phyloP scores from a whole-genome alignment of 2,329 filamentous ascomycete genomes.

The Fusarium succisae region DNA sequence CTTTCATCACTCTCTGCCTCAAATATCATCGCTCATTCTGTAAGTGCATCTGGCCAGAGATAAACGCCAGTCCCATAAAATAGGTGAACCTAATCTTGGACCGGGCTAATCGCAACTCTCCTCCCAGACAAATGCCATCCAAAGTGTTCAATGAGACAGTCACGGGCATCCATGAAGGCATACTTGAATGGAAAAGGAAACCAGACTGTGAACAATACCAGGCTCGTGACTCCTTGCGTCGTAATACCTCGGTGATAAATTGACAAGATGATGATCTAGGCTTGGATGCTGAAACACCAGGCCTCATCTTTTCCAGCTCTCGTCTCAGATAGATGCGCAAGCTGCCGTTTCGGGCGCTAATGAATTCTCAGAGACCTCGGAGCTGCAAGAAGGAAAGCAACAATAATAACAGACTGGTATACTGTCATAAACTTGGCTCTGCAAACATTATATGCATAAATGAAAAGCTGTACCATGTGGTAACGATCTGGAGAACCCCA shows the following conservation, averaged over 20 bases:
- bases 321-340: background rate
- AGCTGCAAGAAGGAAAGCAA: background rate
- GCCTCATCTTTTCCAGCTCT: background rate
- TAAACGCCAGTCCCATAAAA: slow-evolving; percentile 24
- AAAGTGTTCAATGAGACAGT: background rate
- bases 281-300: background rate
- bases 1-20: background rate
- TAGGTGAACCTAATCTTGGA: background rate
- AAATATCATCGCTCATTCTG: background rate
- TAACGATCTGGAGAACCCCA: background rate
- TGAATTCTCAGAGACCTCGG: background rate
- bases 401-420: slow-evolving; percentile 23
- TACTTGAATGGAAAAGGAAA: background rate
- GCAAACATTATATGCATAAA: slow-evolving; percentile 14
- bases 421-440: slow-evolving; percentile 8
- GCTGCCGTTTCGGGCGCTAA: background rate
- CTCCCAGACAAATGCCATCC: slow-evolving; percentile 1
- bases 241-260: background rate
- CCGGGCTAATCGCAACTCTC: slow-evolving; percentile 4
- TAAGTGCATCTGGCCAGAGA: background rate
- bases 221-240: background rate
- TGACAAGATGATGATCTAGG: background rate
- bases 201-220: background rate
- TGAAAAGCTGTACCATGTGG: background rate
- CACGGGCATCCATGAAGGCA: background rate